A percentile compares a stretch with the other conserved stretches of the same genome.
These are phyloP conservation scores for Geotrichum klebahnii DNA, from an alignment of 1,139 yeast genomes.

Conservation along the genomic window DNA sequence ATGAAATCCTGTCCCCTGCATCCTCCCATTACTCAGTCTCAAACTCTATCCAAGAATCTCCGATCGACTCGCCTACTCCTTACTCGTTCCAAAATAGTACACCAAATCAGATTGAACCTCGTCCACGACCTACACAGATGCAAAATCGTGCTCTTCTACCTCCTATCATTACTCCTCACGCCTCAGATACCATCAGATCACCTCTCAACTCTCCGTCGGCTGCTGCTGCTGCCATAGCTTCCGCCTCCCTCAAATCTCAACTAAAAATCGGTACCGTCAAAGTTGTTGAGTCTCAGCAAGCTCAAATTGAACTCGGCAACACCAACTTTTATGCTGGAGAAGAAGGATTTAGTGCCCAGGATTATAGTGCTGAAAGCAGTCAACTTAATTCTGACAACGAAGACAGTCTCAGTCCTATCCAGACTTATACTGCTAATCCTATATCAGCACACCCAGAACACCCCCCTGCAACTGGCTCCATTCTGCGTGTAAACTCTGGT, in stretches of 20 bases:
- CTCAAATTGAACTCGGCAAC: background rate
- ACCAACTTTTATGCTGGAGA: conserved; percentile 10
- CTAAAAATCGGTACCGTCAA: conserved; percentile 17
- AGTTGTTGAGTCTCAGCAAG: conserved; percentile 15
- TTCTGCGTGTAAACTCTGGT: conserved; percentile 1
- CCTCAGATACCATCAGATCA: background rate
- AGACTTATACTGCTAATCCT: background rate
- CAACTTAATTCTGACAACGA: conserved; percentile 15
- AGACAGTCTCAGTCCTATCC: background rate
- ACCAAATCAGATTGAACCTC: conserved; percentile 13
- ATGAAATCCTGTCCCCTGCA: conserved; percentile 4
- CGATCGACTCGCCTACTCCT: background rate
- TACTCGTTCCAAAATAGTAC: conserved; percentile 5
- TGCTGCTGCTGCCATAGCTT: conserved; percentile 19
- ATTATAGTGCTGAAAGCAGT: conserved; percentile 10
- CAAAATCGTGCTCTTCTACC: background rate
- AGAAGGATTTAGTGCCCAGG: conserved; percentile 7
- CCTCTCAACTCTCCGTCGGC: conserved; percentile 15
- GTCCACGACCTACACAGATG: background rate
- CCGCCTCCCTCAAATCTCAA: conserved; percentile 11
- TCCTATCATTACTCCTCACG: background rate
- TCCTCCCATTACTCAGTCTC: conserved; percentile 2
- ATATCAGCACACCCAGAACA: too few relatives aligned
- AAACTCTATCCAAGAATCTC: background rate
- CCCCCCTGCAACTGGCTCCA: too few relatives aligned